Evolutionary conservation across 2,329 filamentous ascomycete genomes (phyloP), one percentile per base, ranked within the genome.

Genomic region (Beauveria sp.): DNA sequence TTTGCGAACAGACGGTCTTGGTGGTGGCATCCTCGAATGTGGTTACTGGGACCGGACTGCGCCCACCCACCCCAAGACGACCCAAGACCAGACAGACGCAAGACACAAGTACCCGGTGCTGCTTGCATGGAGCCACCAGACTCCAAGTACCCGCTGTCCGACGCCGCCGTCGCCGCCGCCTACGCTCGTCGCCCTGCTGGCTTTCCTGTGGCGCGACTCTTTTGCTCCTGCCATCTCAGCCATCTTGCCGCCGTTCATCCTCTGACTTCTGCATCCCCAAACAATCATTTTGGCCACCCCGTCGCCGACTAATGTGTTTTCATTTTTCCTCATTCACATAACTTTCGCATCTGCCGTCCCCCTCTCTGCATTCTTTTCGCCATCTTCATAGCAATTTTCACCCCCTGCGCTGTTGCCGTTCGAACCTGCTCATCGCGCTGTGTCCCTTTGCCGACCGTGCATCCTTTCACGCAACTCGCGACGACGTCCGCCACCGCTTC

Each of bases 171-270:
- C 42, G 43, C 12, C 38, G 20, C 22, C 31, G 49, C 16, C 26
- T 38, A 38, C 9, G 43, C 43, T 22, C 43, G n/a, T 22, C 45
- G 45, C 45, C 20, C 45, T 48, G 34, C 34, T 46, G 45, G 20
- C 20, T 46, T 46, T 20, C 43, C 8, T 46, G 20, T 46, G 20
- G 45, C 45, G 45, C 56, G 55, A 31, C 54, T 60, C 57, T 60
- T 56, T 46, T 38, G 38, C 54, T 24, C 14, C 34, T 38, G 34
- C 34, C 26, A 31, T 42, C 51, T 34, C 31, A 34, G 40, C 45
- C 50, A 46, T 60, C 34, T 38, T 57, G 62, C 62, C 50, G 45
- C 64, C 62, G 20, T 34, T 38, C 34, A 38, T 45, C 40, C 42
- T 60, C 59, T 34, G 14, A 34, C 42, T 55, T 43, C 53, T 58